Base-by-base conservation (phyloP, 208 protist genomes). In the Leishmania mexicana region DNA sequence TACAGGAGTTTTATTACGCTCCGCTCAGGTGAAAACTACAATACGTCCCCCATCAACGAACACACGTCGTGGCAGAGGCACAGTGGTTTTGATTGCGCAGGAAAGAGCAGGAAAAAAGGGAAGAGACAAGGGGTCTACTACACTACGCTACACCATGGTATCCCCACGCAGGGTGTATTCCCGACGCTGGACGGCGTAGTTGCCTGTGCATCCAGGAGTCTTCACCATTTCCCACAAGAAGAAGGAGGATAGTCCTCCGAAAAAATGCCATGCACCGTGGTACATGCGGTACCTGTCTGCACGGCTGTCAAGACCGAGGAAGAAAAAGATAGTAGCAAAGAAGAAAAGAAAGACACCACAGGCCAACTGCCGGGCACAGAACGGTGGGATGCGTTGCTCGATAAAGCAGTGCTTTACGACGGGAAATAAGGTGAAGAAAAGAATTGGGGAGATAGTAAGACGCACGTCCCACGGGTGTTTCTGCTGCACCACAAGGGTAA, bases 221-320 rank as follows among this genome's bases (percentile, higher is more conserved):
- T 83, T 83, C 40, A 86, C 67, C 83, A 83, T 89, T 60, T 81
- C 47, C 92, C 88, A 95, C 65, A 95, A 67, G 62, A 88, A 95
- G n/a, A 89, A 89, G 0, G 86, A 87, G 15, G 75, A 62, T 1
- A 93, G 78, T 38, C 90, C 93, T n/a, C 72, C 85, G 60, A 94
- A 87, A 45, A 95, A 89, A 60, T 96, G 92, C 89, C 91, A 97
- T 57, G 87, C 42, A n/a, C 93, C 88, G 81, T 97, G 93, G 68
- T 87, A 95, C 38, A 97, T 82, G 64, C 93, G 91, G 58, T 87
- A 93, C 28, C 87, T 86, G 78, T 96, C 93, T 7, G 83, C 78
- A 35, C 62, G 35, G 47, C 96, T 92, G 79, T 96, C 78, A 17
- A 94, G 85, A 8, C 94, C 93, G 1, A 87, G 68, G 28, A 90